These are phyloP conservation scores for Hymenoscyphus infarciens DNA, from an alignment of 2,329 filamentous ascomycete genomes.

Conservation along the genomic window DNA sequence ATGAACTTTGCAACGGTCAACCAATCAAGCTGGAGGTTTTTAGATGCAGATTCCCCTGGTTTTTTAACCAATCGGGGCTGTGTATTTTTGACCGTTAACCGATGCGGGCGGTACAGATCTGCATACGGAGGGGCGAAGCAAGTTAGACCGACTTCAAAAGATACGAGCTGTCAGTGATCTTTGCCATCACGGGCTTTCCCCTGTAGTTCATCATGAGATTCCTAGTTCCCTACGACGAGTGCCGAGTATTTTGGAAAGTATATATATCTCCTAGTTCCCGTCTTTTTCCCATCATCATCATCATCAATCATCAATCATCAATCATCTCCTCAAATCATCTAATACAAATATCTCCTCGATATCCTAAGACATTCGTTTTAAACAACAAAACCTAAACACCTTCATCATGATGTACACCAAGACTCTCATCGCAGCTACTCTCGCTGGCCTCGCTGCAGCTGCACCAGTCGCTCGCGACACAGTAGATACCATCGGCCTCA, in stretches of 20 bases:
- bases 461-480: slow-evolving; percentile 9
- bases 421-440: slow-evolving; percentile 15
- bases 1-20: too few relatives aligned
- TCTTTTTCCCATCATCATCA: not conserved
- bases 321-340: too few relatives aligned
- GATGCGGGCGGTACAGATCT: not conserved
- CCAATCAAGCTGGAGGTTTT: too few relatives aligned
- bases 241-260: not conserved
- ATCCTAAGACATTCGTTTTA: not conserved
- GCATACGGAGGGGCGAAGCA: not conserved
- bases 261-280: not conserved
- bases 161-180: not conserved
- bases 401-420: slow-evolving; percentile 24
- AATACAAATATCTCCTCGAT: not conserved
- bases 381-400: slow-evolving; percentile 1
- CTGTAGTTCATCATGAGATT: not conserved
- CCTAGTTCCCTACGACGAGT: not conserved
- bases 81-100: too few relatives aligned
- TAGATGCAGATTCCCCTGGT: too few relatives aligned
- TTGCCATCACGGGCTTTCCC: not conserved
- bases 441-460: slow-evolving; percentile 19
- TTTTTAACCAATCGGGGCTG: too few relatives aligned
- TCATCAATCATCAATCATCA: slow-evolving; percentile 3
- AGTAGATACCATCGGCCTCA: slow-evolving; percentile 5
- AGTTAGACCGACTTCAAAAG: not conserved